Base-by-base conservation (phyloP, 164 flowering plant species). In the Tinospora cordifolia region DNA sequence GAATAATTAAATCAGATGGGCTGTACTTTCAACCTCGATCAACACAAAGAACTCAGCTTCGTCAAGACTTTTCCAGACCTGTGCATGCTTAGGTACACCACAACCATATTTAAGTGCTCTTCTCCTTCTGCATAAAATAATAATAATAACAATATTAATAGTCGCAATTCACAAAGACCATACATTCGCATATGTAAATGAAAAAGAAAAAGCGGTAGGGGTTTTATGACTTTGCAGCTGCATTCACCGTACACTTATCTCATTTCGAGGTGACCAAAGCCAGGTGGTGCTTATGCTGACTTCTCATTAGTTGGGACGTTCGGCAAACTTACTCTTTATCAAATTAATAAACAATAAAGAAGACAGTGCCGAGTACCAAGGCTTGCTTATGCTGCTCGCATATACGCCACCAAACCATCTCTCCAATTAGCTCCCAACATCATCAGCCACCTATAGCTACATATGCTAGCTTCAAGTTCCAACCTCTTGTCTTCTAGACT, bases 11-110 rank as follows among this genome's bases (percentile, higher is more conserved):
- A 67, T 26, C 8, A 49, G 19, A 51, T 2, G 15, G 25, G 19
- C 24, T 34, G 62, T 54, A 68, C 62, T 68, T 68, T 40, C 19
- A 36, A 19, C 46, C 62, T 68, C 70, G 70, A 34, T 19, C 27
- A 17, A 54, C 70, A 51, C 70, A 54, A 68, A 15, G 62, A 68
- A 54, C 70, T 51, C 62, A 68, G 62, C 62, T 67, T 49, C 30
- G 21, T 14, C 19, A 51, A 38, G 19, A 36, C 34, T 34, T 68
- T 67, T 6, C 8, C 47, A 44, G 9, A 47, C 25, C 24, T 41
- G 59, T 51, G 25, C 36, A 30, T 30, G 2, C 36, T 49, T 30
- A 6, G 2, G 30, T 65, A 36, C 51, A 40, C 12, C n/a, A 41
- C 30, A 8, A 67, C 24, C 60, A 49, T 17, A 47, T 27, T 47